phyloP scores from a whole-genome alignment of 78 protist species.

The Isochrysis galbana region DNA sequence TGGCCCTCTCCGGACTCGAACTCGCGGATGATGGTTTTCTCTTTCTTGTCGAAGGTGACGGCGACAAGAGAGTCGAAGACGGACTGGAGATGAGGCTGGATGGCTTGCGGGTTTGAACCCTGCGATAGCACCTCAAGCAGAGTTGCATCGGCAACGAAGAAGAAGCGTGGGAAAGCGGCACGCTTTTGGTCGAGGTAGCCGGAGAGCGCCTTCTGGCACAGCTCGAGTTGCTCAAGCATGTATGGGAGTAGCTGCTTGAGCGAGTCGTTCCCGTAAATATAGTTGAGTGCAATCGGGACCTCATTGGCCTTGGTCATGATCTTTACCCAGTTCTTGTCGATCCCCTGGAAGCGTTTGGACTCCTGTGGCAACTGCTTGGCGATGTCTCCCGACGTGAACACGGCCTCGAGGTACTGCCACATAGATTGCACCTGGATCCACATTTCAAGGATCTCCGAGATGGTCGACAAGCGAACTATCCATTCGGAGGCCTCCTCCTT shows the following conservation, averaged over 20 bases:
- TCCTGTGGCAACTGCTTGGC: constrained; percentile 89
- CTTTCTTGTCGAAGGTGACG: constrained; percentile 4
- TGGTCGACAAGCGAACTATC: constrained; percentile 38
- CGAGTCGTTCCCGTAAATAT: constrained; percentile 9
- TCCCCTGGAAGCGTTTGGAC: constrained; percentile 72
- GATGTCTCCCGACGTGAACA: constrained; percentile 86
- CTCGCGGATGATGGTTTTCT: constrained; percentile 38
- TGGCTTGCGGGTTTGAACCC: constrained; percentile 67
- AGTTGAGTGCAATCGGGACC: not conserved
- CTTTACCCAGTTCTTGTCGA: constrained; percentile 65
- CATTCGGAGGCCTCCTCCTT: not conserved
- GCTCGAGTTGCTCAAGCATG: constrained; percentile 34
- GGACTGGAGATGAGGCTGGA: constrained; percentile 75
- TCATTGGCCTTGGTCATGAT: constrained; percentile 47
- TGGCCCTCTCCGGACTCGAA: constrained; percentile 59
- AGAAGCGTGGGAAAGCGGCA: constrained; percentile 87
- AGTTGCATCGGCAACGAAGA: constrained; percentile 76
- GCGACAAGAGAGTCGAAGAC: constrained; percentile 48
- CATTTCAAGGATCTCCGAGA: constrained; percentile 61
- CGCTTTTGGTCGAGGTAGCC: constrained; percentile 87
- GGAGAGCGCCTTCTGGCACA: constrained; percentile 80
- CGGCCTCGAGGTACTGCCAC: constrained; percentile 78
- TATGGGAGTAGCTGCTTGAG: constrained; percentile 49
- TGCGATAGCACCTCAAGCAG: constrained; percentile 86
- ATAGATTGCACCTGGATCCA: constrained; percentile 79